These are phyloP conservation scores for Xylaria sp. DNA, from an alignment of 2,329 filamentous ascomycete genomes.

Conservation along the genomic window DNA sequence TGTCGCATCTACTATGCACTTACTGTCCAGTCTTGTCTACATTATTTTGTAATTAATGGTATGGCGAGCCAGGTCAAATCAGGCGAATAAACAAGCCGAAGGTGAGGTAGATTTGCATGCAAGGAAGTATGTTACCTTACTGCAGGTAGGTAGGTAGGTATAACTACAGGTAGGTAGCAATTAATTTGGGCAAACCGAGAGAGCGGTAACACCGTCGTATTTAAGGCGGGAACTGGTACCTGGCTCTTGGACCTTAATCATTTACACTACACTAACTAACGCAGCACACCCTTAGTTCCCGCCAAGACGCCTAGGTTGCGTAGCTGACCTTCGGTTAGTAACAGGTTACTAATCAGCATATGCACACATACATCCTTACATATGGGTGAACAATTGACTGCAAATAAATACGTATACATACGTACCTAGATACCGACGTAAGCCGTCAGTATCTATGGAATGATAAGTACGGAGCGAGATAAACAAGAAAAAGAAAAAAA, in stretches of 20 bases:
- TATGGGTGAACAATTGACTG: neutral
- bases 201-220: conserved; percentile 35
- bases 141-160: too few species aligned
- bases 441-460: too few species aligned
- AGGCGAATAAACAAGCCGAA: too few species aligned
- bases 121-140: too few species aligned
- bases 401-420: too few species aligned
- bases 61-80: too few species aligned
- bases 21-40: too few species aligned
- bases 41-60: too few species aligned
- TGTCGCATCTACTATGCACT: neutral
- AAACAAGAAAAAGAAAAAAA: neutral
- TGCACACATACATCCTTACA: too few species aligned
- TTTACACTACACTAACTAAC: neutral
- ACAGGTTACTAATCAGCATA: neutral
- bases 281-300: neutral
- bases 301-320: conserved; percentile 1
- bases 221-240: conserved; percentile 16
- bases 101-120: too few species aligned
- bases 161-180: too few species aligned
- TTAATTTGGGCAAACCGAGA: conserved; percentile 4
- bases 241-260: neutral
- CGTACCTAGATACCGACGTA: too few species aligned
- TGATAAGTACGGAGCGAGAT: neutral
- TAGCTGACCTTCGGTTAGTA: neutral